Evolutionary conservation across 306 rosid species (phyloP), one percentile per base, ranked within the genome.

Genomic region (Aeschynomene evenia): DNA sequence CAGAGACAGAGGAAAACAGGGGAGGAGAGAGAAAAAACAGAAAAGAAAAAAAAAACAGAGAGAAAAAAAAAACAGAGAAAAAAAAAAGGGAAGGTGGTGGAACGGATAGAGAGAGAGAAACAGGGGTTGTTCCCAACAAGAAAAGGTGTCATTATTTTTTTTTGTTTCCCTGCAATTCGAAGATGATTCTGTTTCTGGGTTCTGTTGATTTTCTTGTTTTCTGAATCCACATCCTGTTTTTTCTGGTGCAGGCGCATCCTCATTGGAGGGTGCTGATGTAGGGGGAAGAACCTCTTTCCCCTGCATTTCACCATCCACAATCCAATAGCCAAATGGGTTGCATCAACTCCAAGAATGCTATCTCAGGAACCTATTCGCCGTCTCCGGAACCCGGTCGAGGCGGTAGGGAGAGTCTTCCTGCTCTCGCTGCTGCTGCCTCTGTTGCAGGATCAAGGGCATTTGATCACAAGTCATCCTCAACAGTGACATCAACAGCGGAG

Each of bases 261-360:
- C 79, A 62, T 74, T 82, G 54, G 76, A 54, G 80, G 74, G 75
- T 72, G 82, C 67, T 80, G 60, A 82, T 80, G 88, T 79, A 65
- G 84, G 91, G 86, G 83, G 21, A 48, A 64, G 11, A 24, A 24
- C 9, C 34, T 5, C 3, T 15, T 1, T 39, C 81, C 61, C 81
- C 79, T 63, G 61, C 76, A 20, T 45, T n/a, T 73, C 79, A 53
- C 66, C 87, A 82, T 65, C 66, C 76, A 20, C 66, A 80, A 20
- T 81, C 85, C 88, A 69, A 40, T 13, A 45, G 51, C 20, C 12
- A 63, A 80, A 95, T 95, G 99, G 97, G 97, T 89, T 95, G 96
- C 83, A 83, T 95, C 74, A 87, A 53, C 85, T 95, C 99, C 21
- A 95, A 91, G 71, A 66, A 60, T 48, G 87, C 16, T 37, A 71